These are phyloP conservation scores for Hanseniaspora osmophila DNA, from an alignment of 805 yeast genomes.

Conservation along the genomic window DNA sequence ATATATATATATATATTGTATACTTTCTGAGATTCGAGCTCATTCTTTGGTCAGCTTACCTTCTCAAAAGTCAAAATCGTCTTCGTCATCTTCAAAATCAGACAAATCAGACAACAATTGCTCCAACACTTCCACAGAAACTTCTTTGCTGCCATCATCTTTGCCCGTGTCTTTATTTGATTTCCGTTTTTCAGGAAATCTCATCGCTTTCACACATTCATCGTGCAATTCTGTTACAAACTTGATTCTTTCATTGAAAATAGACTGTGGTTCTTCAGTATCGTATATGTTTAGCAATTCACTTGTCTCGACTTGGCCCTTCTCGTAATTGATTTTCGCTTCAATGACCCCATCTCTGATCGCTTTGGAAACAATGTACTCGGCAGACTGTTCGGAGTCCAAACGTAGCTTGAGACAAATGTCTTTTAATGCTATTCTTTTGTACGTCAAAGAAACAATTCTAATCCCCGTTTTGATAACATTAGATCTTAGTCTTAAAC, in stretches of 20 bases:
- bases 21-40: not conserved
- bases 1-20: not conserved
- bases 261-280: conserved; percentile 71
- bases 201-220: conserved; percentile 87
- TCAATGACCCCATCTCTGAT: conserved; percentile 96
- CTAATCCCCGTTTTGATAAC: conserved; percentile 96
- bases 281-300: conserved; percentile 80
- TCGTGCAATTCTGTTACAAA: conserved; percentile 84
- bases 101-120: conserved; percentile 18
- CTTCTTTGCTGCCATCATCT: conserved; percentile 12
- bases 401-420: conserved; percentile 83
- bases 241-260: conserved; percentile 84
- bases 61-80: conserved; percentile 7
- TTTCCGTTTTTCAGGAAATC: conserved; percentile 46
- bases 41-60: not conserved
- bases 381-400: conserved; percentile 91
- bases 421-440: conserved; percentile 81
- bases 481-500: conserved; percentile 82
- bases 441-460: conserved; percentile 80
- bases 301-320: conserved; percentile 81
- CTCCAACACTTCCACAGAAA: conserved; percentile 2
- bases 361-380: conserved; percentile 91
- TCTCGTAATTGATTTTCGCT: conserved; percentile 80
- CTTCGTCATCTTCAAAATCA: conserved; percentile 23
- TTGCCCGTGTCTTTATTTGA: conserved; percentile 9